Percentiles rank a stretch among this genome's conserved stretches.
These are phyloP conservation scores for Coniochaeta ligniaria DNA, from an alignment of 2,329 filamentous ascomycete genomes.

Conservation along the genomic window DNA sequence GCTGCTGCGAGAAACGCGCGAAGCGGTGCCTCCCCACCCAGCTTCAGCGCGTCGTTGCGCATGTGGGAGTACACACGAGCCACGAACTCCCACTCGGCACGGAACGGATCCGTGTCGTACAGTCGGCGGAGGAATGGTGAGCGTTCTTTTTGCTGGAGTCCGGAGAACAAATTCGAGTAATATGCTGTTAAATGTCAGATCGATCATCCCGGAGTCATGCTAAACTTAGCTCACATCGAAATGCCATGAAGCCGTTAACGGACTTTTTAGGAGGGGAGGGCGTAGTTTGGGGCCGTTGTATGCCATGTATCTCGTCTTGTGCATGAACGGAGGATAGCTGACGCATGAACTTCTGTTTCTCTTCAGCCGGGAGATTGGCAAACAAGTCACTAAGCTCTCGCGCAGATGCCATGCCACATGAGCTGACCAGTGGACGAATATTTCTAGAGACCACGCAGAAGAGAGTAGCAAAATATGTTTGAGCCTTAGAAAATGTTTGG, in stretches of 20 bases:
- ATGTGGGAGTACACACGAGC: slow-evolving; percentile 13
- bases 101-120: slow-evolving; percentile 11
- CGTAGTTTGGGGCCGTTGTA: background rate
- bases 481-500: too few species aligned
- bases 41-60: slow-evolving; percentile 3
- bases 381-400: background rate
- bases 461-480: background rate
- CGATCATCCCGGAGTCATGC: background rate
- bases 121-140: slow-evolving; percentile 13
- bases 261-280: slow-evolving; percentile 11
- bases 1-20: background rate
- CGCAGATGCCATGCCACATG: background rate
- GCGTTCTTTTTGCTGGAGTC: slow-evolving; percentile 12
- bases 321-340: slow-evolving; percentile 1
- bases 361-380: background rate
- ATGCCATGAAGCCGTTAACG: slow-evolving; percentile 20
- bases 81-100: slow-evolving; percentile 15
- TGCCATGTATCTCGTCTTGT: too few species aligned
- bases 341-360: background rate
- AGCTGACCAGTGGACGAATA: background rate
- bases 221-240: slow-evolving; percentile 13
- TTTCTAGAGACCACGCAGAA: too few species aligned
- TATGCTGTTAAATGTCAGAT: slow-evolving; percentile 9
- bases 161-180: slow-evolving; percentile 14
- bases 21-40: background rate